Evolutionary conservation across 106 monocot species (phyloP).

Genomic region (Allium fistulosum): DNA sequence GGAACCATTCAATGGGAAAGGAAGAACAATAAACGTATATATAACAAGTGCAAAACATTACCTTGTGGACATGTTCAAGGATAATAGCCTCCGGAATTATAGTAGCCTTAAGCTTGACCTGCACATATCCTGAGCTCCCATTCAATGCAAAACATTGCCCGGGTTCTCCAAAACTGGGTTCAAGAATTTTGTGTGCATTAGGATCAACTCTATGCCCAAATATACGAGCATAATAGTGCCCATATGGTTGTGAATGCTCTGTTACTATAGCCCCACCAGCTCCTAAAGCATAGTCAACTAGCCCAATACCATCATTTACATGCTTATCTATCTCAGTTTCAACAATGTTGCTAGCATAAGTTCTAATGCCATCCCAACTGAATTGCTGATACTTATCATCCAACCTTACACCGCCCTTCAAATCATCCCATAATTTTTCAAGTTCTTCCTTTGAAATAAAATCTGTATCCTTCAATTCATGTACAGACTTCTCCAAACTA

Average conservation of each 20-base stretch:
- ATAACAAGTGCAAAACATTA: slow-evolving; percentile 6
- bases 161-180: slow-evolving; percentile 97
- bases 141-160: slow-evolving; percentile 81
- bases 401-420: slow-evolving; percentile 15
- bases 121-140: slow-evolving; percentile 71
- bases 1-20: too few relatives aligned
- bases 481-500: slow-evolving; percentile 36
- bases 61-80: slow-evolving; percentile 91
- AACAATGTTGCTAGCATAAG: slow-evolving; percentile 41
- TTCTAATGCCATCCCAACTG: slow-evolving; percentile 38
- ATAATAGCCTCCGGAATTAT: slow-evolving; percentile 74
- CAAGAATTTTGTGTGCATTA: slow-evolving; percentile 79
- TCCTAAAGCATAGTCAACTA: slow-evolving; percentile 53
- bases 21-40: too few relatives aligned
- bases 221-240: not conserved
- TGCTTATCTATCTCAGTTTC: slow-evolving; percentile 59
- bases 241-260: slow-evolving; percentile 44
- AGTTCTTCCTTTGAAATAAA: slow-evolving; percentile 52
- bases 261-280: slow-evolving; percentile 52
- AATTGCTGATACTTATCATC: slow-evolving; percentile 14
- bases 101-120: slow-evolving; percentile 48
- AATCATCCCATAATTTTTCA: slow-evolving; percentile 26
- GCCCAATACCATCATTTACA: slow-evolving; percentile 57
- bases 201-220: slow-evolving; percentile 26
- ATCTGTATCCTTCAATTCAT: slow-evolving; percentile 30